Conservation (phyloP, 2,329 filamentous ascomycete genomes). For the Aspergillus tanneri region DNA sequence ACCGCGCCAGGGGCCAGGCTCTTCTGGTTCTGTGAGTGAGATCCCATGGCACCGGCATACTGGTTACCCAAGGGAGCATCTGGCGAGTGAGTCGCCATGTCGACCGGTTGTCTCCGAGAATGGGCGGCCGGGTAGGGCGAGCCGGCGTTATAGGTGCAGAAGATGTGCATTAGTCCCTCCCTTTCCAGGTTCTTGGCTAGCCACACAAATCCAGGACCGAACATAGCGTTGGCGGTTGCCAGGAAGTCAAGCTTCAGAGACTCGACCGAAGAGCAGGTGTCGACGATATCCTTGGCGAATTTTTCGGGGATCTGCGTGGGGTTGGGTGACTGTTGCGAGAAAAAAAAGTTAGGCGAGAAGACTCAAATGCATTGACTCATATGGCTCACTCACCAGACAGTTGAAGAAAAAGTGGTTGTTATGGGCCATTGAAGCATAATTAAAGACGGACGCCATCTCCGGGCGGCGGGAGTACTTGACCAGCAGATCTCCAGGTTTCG, state of each 20-base stretch:
- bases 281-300: slow-evolving; percentile 61
- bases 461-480: slow-evolving; percentile 77
- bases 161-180: slow-evolving; percentile 60
- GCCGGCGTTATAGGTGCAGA: slow-evolving; percentile 88
- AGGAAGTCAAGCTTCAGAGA: slow-evolving; percentile 78
- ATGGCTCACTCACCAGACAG: slow-evolving; percentile 38
- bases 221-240: slow-evolving; percentile 82
- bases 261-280: slow-evolving; percentile 77
- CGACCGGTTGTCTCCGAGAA: slow-evolving; percentile 64
- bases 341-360: slow-evolving; percentile 2
- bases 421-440: slow-evolving; percentile 92
- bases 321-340: slow-evolving; percentile 38
- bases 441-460: slow-evolving; percentile 76
- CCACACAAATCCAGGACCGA: slow-evolving; percentile 97
- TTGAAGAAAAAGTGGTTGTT: slow-evolving; percentile 70
- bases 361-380: background rate
- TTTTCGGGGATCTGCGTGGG: slow-evolving; percentile 53
- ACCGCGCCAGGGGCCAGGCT: slow-evolving; percentile 41
- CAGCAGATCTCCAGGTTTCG: slow-evolving; percentile 65
- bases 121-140: slow-evolving; percentile 84
- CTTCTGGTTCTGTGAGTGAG: slow-evolving; percentile 35
- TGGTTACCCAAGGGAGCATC: slow-evolving; percentile 36
- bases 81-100: slow-evolving; percentile 46
- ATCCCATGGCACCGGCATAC: slow-evolving; percentile 38
- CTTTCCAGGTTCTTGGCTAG: slow-evolving; percentile 63